Evolutionary conservation across 768 basidiomycete genomes (phyloP), one percentile per base, ranked within the genome.

Genomic region (Amanita molliuscula): DNA sequence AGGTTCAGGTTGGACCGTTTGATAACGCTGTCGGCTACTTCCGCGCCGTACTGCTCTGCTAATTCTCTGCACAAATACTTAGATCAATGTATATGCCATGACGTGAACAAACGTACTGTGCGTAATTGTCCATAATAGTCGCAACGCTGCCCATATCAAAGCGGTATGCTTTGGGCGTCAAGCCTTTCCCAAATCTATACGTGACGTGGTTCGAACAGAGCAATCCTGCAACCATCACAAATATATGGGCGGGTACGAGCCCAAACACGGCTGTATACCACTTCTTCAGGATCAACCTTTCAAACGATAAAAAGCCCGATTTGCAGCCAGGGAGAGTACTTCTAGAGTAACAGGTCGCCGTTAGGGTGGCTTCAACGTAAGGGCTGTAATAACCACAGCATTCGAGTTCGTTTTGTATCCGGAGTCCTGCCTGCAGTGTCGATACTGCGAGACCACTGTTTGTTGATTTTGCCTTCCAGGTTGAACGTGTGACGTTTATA

Each of bases 381-480:
- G 89, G 88, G 41, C 71, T 78, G 65, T 78, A 88, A 65, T 86
- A 90, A 0, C 88, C 88, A 60, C 88, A 90, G 67, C 87, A 89
- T 31, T 70, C 47, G 31, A 88, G 76, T 67, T 82, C 73, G 59
- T 84, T 78, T 63, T 91, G 88, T 34, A 90, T 75, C 36, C 78
- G 68, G 31, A 84, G 65, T 33, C 87, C 87, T 72, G 1, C 78
- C 85, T 1, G 60, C 55, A 35, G 77, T 61, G n/a, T 77, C 79
- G 20, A 89, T 72, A 28, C 58, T 50, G 31, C 76, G 69, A 48
- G 78, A 81, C 88, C 87, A 89, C 57, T 85, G 78, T 2, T 72
- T 64, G 64, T 88, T 89, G 64, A 88, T 57, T 67, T 90, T 89
- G 49, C 84, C 88, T 57, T 86, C 83, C 40, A 90, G 72, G 61